Percentiles rank a stretch among this genome's conserved stretches.
phyloP scores from a whole-genome alignment of 2,329 filamentous ascomycete genomes.

The Alternaria angustiovoidea region DNA sequence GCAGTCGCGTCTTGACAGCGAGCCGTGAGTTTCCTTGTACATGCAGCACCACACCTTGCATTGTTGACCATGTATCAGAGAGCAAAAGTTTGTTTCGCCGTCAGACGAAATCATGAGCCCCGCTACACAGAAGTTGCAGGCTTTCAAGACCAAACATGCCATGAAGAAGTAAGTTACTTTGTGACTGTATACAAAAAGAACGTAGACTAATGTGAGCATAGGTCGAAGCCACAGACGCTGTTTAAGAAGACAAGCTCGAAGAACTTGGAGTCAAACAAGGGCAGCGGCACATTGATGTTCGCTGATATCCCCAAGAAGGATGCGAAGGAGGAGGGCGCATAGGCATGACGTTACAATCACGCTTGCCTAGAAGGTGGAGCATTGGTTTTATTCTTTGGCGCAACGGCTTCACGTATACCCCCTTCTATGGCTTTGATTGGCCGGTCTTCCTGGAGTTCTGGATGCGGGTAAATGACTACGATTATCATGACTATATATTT shows the following conservation, averaged over 20 bases:
- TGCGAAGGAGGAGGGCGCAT: constrained; percentile 9
- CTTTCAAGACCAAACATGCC: constrained; percentile 81
- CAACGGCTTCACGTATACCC: constrained; percentile 7
- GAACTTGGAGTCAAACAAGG: constrained; percentile 49
- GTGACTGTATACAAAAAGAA: neutral
- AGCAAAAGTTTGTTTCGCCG: constrained; percentile 75
- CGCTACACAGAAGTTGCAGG: constrained; percentile 81
- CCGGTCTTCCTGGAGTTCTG: constrained; percentile 7
- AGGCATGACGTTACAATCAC: neutral
- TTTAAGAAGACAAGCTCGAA: constrained; percentile 54
- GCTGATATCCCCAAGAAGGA: constrained; percentile 47
- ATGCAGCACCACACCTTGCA: neutral
- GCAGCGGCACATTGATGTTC: constrained; percentile 44
- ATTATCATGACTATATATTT: constrained; percentile 22
- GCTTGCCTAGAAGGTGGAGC: neutral
- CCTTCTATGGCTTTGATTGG: constrained; percentile 1
- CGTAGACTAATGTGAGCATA: constrained; percentile 27
- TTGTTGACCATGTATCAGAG: constrained; percentile 45
- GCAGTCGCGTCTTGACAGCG: constrained; percentile 73
- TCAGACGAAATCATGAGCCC: constrained; percentile 92
- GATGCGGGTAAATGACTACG: constrained; percentile 13
- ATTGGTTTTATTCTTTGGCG: neutral
- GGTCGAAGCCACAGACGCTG: constrained; percentile 52
- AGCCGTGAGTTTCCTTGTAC: constrained; percentile 61
- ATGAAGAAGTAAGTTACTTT: constrained; percentile 67